Base-by-base conservation (phyloP, 495 filamentous ascomycete species). In the Penicillium taxi region DNA sequence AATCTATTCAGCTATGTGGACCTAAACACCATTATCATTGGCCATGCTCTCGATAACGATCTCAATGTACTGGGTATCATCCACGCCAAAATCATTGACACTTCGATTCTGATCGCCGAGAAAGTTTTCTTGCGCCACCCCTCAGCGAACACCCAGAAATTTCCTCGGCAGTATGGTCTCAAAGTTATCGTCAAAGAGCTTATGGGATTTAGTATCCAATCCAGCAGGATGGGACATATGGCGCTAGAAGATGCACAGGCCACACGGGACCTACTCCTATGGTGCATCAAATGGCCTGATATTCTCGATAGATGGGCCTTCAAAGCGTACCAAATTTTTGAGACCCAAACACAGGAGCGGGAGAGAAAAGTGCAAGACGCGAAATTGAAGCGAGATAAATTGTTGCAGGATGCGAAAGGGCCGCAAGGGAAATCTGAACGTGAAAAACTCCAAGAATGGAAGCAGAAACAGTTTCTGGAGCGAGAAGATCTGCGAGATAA, bases 21-120 rank as follows among this genome's bases (percentile, higher is more conserved):
- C 37, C 39, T 38, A 0, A 41, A 67, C 24, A 73, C 70, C 6
- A 51, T 74, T 11, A 50, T 74, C 0, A 45, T 72, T 14, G 70
- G 69, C 9, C 64, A 73, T 29, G 45, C 64, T 9, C 42, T 74
- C 16, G 45, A 69, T 5, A 45, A 59, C 23, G 67, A 71, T 35
- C 53, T 73, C 1, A 45, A 60, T 12, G 61, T 61, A 2, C 47
- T 74, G 17, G 55, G 66, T 6, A 60, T 73, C 19, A 45, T 62
- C 15, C 70, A 70, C 35, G 31, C 44, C 0, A 47, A 47, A 5
- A 47, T 70, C 17, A 61, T 74, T 6, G 70, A 74, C 32, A 47
- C 56, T 8, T 39, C 43, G 0, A 53, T 64, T 6, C 9, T 62
- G 7, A 51, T 58, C 8, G 37, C 29, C 5, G 46, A 60, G 11